phyloP scores from a whole-genome alignment of 176 grass and related monocot genomes.

The Calamus simplicifolius region DNA sequence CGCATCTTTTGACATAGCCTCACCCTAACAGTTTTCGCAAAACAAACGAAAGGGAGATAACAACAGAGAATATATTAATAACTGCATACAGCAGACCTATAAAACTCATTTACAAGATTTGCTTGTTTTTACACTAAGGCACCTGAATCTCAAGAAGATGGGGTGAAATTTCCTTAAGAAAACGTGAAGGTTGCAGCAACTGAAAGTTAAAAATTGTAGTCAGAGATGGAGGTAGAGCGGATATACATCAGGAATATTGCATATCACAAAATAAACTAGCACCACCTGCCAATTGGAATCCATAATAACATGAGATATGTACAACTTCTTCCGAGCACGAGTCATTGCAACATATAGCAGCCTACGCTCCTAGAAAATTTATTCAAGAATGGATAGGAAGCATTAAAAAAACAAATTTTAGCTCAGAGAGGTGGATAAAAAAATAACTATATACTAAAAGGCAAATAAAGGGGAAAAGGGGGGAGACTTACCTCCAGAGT shows the following conservation, averaged over 20 bases:
- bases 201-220: conserved; percentile 30
- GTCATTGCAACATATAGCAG: conserved; percentile 96
- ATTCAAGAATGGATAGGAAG: not conserved
- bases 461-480: no score
- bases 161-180: conserved; percentile 78
- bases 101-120: not conserved
- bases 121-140: conserved; percentile 6
- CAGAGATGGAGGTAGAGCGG: not conserved
- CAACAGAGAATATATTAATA: no score
- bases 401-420: conserved; percentile 18
- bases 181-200: conserved; percentile 86
- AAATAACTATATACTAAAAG: conserved; percentile 3
- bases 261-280: conserved; percentile 10
- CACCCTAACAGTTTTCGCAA: conserved; percentile 12
- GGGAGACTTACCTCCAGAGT: conserved; percentile 47
- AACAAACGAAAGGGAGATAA: not conserved
- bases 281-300: conserved; percentile 72
- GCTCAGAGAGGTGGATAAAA: conserved; percentile 3
- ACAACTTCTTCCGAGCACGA: conserved; percentile 76
- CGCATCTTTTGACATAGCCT: conserved; percentile 20
- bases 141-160: conserved; percentile 86
- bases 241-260: no score
- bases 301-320: conserved; percentile 70
- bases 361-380: conserved; percentile 63
- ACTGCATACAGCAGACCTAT: not conserved